Percentiles rank a stretch among this genome's conserved stretches.
Conservation (phyloP, 108 stramenopile genomes). For the Fistulifera solaris region DNA sequence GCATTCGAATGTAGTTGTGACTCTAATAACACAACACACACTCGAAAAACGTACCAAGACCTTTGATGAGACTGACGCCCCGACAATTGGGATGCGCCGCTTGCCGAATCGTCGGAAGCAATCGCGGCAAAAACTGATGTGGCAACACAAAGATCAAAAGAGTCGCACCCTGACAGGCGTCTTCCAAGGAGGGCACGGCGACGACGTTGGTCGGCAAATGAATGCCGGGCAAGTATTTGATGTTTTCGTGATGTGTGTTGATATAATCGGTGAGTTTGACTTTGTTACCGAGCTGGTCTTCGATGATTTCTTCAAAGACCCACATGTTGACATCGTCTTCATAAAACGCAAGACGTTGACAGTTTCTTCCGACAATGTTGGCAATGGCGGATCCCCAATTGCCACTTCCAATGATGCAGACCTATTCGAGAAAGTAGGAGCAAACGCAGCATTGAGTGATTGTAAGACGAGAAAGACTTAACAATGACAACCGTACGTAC, state of each 20-base stretch:
- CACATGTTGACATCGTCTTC: constrained; percentile 80
- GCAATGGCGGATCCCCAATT: constrained; percentile 93
- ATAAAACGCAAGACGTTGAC: constrained; percentile 55
- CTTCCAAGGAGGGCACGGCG: constrained; percentile 76
- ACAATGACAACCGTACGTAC: too few species aligned
- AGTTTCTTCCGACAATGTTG: constrained; percentile 77
- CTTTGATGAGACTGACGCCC: constrained; percentile 84
- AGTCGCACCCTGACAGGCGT: constrained; percentile 77
- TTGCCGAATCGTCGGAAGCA: constrained; percentile 63
- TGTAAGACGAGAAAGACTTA: too few species aligned
- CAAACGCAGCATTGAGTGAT: too few species aligned
- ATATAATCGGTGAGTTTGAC: constrained; percentile 83
- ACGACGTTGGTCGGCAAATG: constrained; percentile 78
- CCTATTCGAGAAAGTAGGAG: constrained; percentile 15
- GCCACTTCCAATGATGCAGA: constrained; percentile 90
- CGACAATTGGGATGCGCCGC: constrained; percentile 58
- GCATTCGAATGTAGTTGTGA: background rate
- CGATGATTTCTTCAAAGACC: constrained; percentile 85
- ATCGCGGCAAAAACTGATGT: constrained; percentile 84
- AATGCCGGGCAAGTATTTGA: constrained; percentile 93
- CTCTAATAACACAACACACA: background rate
- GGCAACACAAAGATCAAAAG: constrained; percentile 92
- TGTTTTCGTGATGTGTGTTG: constrained; percentile 88
- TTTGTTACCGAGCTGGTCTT: constrained; percentile 8
- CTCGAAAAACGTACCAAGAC: constrained; percentile 33